phyloP scores from a whole-genome alignment of 1,139 yeast species.

The Casaregolazyma suthepensis region DNA sequence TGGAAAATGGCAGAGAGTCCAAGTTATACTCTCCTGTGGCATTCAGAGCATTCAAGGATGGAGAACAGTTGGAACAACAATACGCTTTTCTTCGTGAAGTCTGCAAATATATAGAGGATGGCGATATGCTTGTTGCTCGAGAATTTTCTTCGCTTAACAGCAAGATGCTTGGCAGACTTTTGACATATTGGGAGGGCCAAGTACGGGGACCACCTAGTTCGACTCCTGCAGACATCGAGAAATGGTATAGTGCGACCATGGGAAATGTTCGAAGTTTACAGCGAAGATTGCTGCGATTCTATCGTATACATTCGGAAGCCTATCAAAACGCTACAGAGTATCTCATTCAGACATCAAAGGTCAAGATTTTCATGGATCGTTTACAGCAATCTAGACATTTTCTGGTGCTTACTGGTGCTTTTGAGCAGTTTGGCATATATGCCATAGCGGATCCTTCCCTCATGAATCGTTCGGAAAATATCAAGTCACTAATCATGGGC shows the following conservation, averaged over 20 bases:
- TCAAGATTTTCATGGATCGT: constrained; percentile 49
- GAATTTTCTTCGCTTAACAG: constrained; percentile 57
- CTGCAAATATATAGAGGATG: constrained; percentile 74
- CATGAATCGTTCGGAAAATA: constrained; percentile 36
- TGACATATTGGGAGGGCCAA: constrained; percentile 68
- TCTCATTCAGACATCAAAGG: constrained; percentile 43
- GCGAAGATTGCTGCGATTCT: constrained; percentile 76
- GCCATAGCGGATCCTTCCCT: constrained; percentile 63
- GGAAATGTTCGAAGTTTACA: constrained; percentile 83
- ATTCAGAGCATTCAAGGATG: constrained; percentile 86
- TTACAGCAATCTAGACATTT: constrained; percentile 67
- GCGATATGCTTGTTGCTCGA: constrained; percentile 75
- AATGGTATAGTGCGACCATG: constrained; percentile 77
- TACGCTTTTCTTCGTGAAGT: constrained; percentile 71
- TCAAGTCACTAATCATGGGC: constrained; percentile 34
- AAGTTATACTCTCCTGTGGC: constrained; percentile 25
- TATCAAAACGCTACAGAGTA: constrained; percentile 74
- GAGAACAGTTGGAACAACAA: constrained; percentile 73
- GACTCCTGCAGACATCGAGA: constrained; percentile 54
- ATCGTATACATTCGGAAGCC: constrained; percentile 58
- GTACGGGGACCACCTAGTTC: constrained; percentile 55
- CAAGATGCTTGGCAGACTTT: constrained; percentile 61
- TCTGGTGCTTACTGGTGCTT: constrained; percentile 66
- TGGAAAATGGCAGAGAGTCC: constrained; percentile 65
- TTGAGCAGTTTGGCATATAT: constrained; percentile 71